Base-by-base conservation (phyloP, 345 rosid species). In the Syzygium aromaticum region DNA sequence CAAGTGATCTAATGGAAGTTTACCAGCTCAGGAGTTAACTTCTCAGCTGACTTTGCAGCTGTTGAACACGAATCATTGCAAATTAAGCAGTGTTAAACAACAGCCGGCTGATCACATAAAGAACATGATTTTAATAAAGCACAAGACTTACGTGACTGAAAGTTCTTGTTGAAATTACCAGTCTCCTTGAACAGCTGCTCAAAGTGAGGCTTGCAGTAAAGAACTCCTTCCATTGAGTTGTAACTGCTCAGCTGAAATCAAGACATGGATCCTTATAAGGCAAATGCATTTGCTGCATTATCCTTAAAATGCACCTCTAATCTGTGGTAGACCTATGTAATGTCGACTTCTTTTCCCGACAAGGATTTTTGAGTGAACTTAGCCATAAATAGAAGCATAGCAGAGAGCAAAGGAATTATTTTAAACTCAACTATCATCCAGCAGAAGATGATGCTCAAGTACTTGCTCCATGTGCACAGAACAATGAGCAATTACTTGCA, bases 151-250 rank as follows among this genome's bases (percentile, higher is more conserved):
- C 99, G 97, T 54, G 99, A 95, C 87, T 94, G 96, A 89, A 98
- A 98, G 87, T 96, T 98, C 93, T 98, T 98, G 95, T 90, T 96
- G 93, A 94, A 98, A 82, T 90, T 98, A 49, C 99, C 98, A 19
- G 96, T 84, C 91, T 96, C 99, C 94, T 95, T 98, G 93, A 98
- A 98, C 82, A 98, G 95, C 90, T 96, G 99, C 93, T 96, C 99
- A 88, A 95, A 96, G 88, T 96, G 99, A 88, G 99, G 99, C 92
- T 93, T 96, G 86, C 99, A 98, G 87, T 98, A 98, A 84, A 98
- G 87, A 67, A 98, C 98, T 89, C 99, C 98, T 91, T 96, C 99
- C 99, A 96, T 98, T 1, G 99, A 98, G 87, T 97, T 95, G 91
- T 95, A 98, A 80, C 95, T 98, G 89, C 99, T 93, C 90, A 96